Evolutionary conservation across 352 stramenopile species (phyloP), one percentile per base, ranked within the genome.

Genomic region (Thalassiosira pacifica): DNA sequence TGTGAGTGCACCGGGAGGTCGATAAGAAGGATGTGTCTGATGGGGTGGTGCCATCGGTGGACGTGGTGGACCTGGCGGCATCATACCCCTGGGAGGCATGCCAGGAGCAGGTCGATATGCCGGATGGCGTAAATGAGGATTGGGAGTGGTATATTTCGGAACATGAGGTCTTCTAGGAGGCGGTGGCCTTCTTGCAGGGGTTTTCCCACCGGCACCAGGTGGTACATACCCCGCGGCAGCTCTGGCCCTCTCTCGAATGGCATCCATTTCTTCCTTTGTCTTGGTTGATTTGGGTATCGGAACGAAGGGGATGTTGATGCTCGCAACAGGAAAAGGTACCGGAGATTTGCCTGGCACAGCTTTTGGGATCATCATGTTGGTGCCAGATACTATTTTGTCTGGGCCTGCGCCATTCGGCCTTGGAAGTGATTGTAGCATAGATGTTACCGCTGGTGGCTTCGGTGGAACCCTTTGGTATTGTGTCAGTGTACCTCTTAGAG

Each of bases 191-290:
- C 84, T 85, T 27, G 22, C 42, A 27, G 67, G 42, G n/a, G 57
- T 64, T 68, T 26, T 34, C 19, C 34, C 69, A 26, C 34, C 42
- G 24, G 48, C 18, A 37, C n/a, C 71, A 34, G 86, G 88, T 48
- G 86, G 83, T 53, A 90, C 60, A 80, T 94, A 94, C 57, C 90
- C 88, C 45, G 88, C 90, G 34, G 85, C 89, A 53, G 87, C 87
- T 78, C 90, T 66, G 52, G 90, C 90, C 61, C 88, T 76, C 85
- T 90, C 82, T 67, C 82, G 69, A 53, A 93, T 87, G 16, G 85
- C 77, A 76, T 92, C 89, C 76, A 91, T 89, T 55, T 93, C 83
- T 60, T 85, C 61, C 74, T 92, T 85, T 34, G 85, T 85, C 82
- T 91, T 90, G 57, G 82, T 88, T n/a, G 73, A 87, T 87, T 82